Evolutionary conservation across 2,329 filamentous ascomycete species (phyloP), one percentile per base, ranked within the genome.

Genomic region (Aschersonia sp.): DNA sequence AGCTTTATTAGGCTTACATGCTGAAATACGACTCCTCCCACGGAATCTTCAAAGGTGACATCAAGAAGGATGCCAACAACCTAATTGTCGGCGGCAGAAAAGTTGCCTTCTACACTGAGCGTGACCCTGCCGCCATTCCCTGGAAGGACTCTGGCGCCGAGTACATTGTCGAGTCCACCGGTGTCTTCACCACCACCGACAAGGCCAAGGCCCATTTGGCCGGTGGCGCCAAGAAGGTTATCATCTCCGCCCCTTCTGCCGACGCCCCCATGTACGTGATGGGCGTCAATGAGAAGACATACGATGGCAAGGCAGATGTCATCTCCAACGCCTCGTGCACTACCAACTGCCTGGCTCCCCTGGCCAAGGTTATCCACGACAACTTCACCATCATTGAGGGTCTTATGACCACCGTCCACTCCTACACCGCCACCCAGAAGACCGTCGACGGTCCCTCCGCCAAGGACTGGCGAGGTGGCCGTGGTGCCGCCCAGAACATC

Each of bases 231-330:
- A 95, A 95, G 87, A 94, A 94, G 83, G 90, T 89, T 70, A 73
- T 89, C 77, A 89, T 90, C 79, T 92, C 86, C 59, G 86, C 87
- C 64, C 87, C 87, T 62, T 94, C 87, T 54, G 84, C 85, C 58
- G 92, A 98, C 76, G 92, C 92, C 65, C 90, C 90, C 68, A 98
- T 98, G 92, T 98, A 94, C 81, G 92, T 98, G 67, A 94, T 95
- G 83, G 92, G 92, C 68, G 92, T 98, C 76, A 98, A 97, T 81
- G 77, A 97, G 74, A 79, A 89, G 70, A 77, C 72, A 62, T 97
- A 97, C 83, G 90, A 86, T 70, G 82, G 84, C 67, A 85, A 85
- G 68, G 79, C 92, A 70, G 75, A 87, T 62, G 83, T 98, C 69
- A 87, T 97, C 76, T 97, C 92, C 75, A 98, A 98, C 78, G 92